Conservation (phyloP, 23 red algal genomes). For the Cyanidium caldarium region DNA sequence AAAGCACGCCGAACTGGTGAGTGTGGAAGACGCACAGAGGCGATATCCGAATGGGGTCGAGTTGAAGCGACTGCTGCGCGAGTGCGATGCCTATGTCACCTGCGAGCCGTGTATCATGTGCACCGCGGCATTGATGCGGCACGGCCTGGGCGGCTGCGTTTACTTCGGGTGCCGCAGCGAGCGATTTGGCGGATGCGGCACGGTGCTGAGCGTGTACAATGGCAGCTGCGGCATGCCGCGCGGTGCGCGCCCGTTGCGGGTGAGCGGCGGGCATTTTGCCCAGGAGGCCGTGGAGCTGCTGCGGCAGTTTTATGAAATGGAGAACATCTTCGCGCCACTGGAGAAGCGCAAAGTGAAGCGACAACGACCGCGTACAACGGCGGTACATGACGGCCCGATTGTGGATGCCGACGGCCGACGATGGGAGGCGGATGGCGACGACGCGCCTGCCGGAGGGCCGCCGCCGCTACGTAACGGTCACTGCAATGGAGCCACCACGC, state of each 20-base stretch:
- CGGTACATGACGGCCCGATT: no score
- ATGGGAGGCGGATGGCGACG: no score
- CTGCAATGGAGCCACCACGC: no score
- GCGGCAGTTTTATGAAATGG: constrained; percentile 45
- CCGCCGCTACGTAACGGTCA: no score
- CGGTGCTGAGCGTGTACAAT: constrained; percentile 19
- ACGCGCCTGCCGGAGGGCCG: no score
- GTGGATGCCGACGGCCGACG: no score
- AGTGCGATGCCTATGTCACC: constrained; percentile 40
- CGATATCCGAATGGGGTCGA: neutral
- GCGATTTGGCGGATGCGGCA: constrained; percentile 88
- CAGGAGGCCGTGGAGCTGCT: constrained; percentile 33
- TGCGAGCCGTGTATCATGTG: constrained; percentile 99
- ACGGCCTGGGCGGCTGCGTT: neutral
- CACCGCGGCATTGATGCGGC: constrained; percentile 26
- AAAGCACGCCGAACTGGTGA: constrained; percentile 80
- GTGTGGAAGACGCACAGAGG: constrained; percentile 12
- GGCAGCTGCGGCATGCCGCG: constrained; percentile 13
- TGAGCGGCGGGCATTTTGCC: constrained; percentile 2
- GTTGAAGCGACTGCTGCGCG: neutral
- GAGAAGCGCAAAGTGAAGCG: constrained; percentile 5
- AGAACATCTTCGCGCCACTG: constrained; percentile 4
- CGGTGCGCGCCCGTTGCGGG: neutral
- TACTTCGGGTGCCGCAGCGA: constrained; percentile 82
- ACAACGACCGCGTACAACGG: neutral